Base-by-base conservation (phyloP, 768 basidiomycete genomes). In the Mycena polygramma region DNA sequence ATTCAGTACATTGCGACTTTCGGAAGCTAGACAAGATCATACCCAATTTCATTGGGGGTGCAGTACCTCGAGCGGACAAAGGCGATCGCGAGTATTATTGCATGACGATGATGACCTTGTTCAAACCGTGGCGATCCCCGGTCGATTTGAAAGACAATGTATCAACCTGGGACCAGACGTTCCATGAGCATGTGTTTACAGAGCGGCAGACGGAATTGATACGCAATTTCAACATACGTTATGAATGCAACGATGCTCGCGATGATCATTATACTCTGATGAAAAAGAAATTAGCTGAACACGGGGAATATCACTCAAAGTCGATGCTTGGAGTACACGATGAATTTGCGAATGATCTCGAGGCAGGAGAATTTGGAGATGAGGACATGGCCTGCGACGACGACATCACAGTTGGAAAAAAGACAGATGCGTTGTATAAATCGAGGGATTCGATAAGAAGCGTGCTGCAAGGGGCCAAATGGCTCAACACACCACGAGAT, bases 221-320 rank as follows among this genome's bases (percentile, higher is more conserved):
- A 70, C n/a, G 49, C 2, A 75, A 79, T 41, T 73, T 80, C 52
- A 74, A 78, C 46, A 4, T 81, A 7, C 37, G 67, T 14, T 79
- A 79, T 66, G 79, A 79, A 52, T 81, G 80, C 57, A 48, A 71
- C 11, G 79, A 80, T 72, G 80, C 75, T 7, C 22, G 73, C 26
- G 80, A 81, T 72, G 78, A 81, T 69, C 78, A 75, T 55, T 62
- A 68, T 48, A 69, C 70, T 14, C 61, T 67, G 36, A 57, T 77
- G 51, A 67, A 69, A n/a, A 64, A 66, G 19, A 68, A 72, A 17
- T 36, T 76, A n/a, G 71, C 49, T 2, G 71, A 41, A 52, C 55
- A 5, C 7, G 17, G 30, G 24, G 39, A 20, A 3, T 9, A 52
- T 30, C 14, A 26, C 11, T 9, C 5, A 4, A 20, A 35, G 19